phyloP scores from a whole-genome alignment of 441 rosid genomes.

The Populus trichocarpa region DNA sequence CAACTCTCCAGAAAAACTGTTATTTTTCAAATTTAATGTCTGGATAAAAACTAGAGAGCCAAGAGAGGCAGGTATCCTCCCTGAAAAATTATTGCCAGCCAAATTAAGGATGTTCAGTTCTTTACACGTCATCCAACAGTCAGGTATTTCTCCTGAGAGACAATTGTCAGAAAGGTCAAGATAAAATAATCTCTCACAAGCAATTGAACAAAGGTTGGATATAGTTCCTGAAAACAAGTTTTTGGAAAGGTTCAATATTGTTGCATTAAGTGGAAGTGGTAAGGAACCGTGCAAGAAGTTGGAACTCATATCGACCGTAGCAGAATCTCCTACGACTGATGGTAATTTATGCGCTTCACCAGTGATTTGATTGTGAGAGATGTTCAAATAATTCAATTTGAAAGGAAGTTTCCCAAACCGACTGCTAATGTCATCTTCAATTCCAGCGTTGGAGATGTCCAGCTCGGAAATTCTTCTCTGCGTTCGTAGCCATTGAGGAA shows the following conservation, averaged over 20 bases:
- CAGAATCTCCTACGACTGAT: background rate
- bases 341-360: background rate
- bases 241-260: conserved; percentile 2
- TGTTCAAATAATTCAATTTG: background rate
- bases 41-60: background rate
- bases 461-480: background rate
- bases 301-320: conserved; percentile 3
- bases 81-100: background rate
- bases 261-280: background rate
- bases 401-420: conserved; percentile 14
- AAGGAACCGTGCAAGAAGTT: conserved; percentile 8
- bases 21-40: conserved; percentile 16
- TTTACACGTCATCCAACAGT: background rate
- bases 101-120: background rate
- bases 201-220: conserved; percentile 5
- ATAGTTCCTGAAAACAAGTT: conserved; percentile 2
- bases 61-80: conserved; percentile 13
- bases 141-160: background rate
- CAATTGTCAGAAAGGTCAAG: conserved; percentile 14
- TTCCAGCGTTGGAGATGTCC: conserved; percentile 12
- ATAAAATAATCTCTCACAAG: background rate
- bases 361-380: background rate
- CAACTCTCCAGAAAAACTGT: conserved; percentile 18
- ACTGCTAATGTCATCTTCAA: background rate
- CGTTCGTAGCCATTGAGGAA: conserved; percentile 26